Percentiles rank a stretch among this genome's conserved stretches.
Evolutionary conservation across 2,329 filamentous ascomycete species (phyloP).

Genomic region (Xylariaceae sp.): DNA sequence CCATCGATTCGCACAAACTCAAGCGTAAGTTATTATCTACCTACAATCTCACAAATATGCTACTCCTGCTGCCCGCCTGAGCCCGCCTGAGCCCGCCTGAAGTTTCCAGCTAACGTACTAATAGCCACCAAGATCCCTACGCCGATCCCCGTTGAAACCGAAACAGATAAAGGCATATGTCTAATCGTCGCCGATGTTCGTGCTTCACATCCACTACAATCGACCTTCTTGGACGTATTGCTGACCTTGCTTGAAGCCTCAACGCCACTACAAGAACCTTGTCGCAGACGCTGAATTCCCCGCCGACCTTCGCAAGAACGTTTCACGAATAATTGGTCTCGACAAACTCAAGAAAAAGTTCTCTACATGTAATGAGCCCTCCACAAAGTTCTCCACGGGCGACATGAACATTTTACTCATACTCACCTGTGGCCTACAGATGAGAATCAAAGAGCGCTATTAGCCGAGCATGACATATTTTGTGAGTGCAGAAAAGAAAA

Average conservation of each 20-base stretch:
- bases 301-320: constrained; percentile 56
- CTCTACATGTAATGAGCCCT: constrained; percentile 53
- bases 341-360: constrained; percentile 77
- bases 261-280: constrained; percentile 70
- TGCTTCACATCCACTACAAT: background rate
- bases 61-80: background rate
- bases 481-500: constrained; percentile 23
- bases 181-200: constrained; percentile 66
- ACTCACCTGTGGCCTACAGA: constrained; percentile 30
- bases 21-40: constrained; percentile 8
- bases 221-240: background rate
- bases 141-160: constrained; percentile 68
- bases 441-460: constrained; percentile 78
- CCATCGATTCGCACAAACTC: constrained; percentile 56
- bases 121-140: constrained; percentile 67
- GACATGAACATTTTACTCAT: background rate
- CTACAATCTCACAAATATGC: background rate
- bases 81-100: too few species aligned
- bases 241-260: constrained; percentile 32
- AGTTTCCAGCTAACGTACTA: constrained; percentile 47
- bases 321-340: constrained; percentile 73
- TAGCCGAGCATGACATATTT: constrained; percentile 85
- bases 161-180: constrained; percentile 55
- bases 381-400: too few species aligned
- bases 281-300: constrained; percentile 70